Conservation (phyloP, 352 stramenopile genomes). For the Achlya hypogyna region DNA sequence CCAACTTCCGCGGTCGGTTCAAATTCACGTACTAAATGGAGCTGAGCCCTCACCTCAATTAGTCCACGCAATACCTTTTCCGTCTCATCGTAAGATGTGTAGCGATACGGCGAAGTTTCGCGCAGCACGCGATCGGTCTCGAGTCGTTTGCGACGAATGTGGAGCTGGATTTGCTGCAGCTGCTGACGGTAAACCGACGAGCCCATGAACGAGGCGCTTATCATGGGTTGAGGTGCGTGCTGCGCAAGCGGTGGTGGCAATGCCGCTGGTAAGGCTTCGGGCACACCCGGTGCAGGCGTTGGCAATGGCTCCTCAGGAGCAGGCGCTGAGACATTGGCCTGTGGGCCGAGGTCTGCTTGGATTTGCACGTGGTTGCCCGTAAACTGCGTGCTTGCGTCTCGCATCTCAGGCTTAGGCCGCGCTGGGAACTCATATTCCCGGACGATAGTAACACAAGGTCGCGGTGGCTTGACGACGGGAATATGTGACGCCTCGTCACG, state of each 20-base stretch:
- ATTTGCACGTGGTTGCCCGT: constrained; percentile 65
- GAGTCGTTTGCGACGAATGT: constrained; percentile 56
- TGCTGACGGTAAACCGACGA: constrained; percentile 68
- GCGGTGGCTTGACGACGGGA: neutral
- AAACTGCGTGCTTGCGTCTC: constrained; percentile 57
- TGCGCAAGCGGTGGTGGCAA: neutral
- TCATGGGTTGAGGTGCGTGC: neutral
- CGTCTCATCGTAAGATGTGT: constrained; percentile 41
- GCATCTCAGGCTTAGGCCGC: constrained; percentile 32
- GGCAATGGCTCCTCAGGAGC: neutral
- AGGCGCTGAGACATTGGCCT: neutral
- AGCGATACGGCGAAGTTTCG: constrained; percentile 48
- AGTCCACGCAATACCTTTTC: constrained; percentile 32
- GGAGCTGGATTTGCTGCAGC: constrained; percentile 54
- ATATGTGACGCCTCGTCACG: too few species aligned
- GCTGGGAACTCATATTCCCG: constrained; percentile 32
- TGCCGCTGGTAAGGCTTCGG: neutral
- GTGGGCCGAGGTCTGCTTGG: constrained; percentile 48
- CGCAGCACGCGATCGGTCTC: constrained; percentile 53
- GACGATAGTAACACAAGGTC: constrained; percentile 36
- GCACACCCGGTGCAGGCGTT: constrained; percentile 1
- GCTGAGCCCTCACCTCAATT: neutral
- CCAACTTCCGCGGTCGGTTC: constrained; percentile 37
- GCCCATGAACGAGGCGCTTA: constrained; percentile 23
- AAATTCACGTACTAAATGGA: constrained; percentile 34